Conservation (phyloP, 1,284 basidiomycete species). For the Puccinia novopanici region DNA sequence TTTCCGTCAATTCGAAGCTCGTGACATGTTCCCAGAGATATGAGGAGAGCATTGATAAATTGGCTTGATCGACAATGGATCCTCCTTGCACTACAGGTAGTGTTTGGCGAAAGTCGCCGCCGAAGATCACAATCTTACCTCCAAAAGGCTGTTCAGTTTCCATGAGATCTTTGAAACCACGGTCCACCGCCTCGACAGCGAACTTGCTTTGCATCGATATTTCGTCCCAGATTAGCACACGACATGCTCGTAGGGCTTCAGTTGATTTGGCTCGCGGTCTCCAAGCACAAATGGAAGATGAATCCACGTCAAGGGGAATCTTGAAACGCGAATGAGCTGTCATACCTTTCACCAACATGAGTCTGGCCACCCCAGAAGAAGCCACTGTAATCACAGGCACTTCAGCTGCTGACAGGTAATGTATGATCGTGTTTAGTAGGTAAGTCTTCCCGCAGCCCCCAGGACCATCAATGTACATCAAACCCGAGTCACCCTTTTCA, state of each 20-base stretch:
- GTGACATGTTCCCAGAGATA: not conserved
- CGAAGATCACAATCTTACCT: too few species aligned
- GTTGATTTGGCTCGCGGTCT: not conserved
- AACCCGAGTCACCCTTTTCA: too few species aligned
- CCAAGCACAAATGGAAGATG: too few species aligned
- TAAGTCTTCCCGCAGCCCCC: not conserved
- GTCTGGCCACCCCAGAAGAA: conserved; percentile 62
- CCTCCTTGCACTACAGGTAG: too few species aligned
- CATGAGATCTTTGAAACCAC: not conserved
- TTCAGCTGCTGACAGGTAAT: not conserved
- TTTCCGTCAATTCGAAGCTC: not conserved
- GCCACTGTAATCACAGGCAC: not conserved
- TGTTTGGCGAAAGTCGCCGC: conserved; percentile 22
- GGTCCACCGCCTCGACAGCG: not conserved
- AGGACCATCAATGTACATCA: not conserved
- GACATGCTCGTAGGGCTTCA: not conserved
- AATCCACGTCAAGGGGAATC: conserved; percentile 58
- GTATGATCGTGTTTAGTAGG: not conserved
- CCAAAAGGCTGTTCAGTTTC: conserved; percentile 15
- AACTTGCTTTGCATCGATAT: not conserved
- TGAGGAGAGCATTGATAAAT: too few species aligned
- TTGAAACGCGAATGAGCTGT: conserved; percentile 63
- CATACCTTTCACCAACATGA: conserved; percentile 61
- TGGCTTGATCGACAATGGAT: not conserved
- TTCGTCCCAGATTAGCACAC: not conserved